Evolutionary conservation across 192 early-diverging fungal genomes (phyloP).

Genomic region (Geosiphon pyriformis): DNA sequence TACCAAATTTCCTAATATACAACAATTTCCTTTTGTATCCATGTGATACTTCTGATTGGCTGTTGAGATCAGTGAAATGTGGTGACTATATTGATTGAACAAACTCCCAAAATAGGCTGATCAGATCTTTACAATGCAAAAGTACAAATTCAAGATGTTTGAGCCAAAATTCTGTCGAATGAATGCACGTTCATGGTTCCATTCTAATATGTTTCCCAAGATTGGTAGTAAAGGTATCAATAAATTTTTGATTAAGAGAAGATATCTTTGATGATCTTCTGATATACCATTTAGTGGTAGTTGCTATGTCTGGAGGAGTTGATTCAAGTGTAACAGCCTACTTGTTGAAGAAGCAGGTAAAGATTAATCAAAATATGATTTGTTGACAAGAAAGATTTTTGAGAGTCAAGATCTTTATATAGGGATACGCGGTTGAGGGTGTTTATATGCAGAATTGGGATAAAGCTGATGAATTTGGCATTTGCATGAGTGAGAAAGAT

Average conservation of each 20-base stretch:
- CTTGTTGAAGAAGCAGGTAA: constrained; percentile 58
- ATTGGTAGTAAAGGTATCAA: too few relatives aligned
- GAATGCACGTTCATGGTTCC: too few relatives aligned
- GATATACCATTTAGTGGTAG: constrained; percentile 49
- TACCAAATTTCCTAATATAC: too few relatives aligned
- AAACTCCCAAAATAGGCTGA: too few relatives aligned
- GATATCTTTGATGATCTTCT: constrained; percentile 4
- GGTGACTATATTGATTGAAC: too few relatives aligned
- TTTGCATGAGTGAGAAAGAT: constrained; percentile 73
- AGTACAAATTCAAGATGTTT: too few relatives aligned
- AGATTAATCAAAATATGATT: not conserved
- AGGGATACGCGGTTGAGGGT: constrained; percentile 62
- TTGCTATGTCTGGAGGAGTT: constrained; percentile 93
- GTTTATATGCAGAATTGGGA: constrained; percentile 98
- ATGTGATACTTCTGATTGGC: too few relatives aligned
- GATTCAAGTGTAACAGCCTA: constrained; percentile 85
- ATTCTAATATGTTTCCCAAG: too few relatives aligned
- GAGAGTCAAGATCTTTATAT: not conserved
- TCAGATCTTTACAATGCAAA: too few relatives aligned
- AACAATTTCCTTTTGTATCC: too few relatives aligned
- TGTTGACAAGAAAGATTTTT: not conserved
- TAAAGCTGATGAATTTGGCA: constrained; percentile 66
- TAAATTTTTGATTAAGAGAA: not conserved
- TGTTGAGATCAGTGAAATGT: too few relatives aligned
- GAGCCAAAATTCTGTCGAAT: too few relatives aligned